Evolutionary conservation across 805 yeast genomes (phyloP), one percentile per base, ranked within the genome.

Genomic region (Nakazawaea siamensis): DNA sequence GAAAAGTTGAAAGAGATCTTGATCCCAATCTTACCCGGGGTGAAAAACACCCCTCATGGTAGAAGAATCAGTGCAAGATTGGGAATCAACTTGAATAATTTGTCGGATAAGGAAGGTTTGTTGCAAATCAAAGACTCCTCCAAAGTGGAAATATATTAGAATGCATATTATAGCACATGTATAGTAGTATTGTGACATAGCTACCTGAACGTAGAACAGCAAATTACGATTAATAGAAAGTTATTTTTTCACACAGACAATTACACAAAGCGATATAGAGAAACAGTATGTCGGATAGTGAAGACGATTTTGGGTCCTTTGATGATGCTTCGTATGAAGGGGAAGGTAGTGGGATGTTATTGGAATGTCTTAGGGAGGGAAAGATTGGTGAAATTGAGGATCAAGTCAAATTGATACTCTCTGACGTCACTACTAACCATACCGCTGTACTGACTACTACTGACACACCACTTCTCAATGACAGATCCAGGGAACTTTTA

Each of bases 41-140:
- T 90, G 40, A 73, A 82, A 54, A 82, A 80, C 48, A 88, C 97
- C 13, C 97, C 97, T 3, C 95, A 90, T 55, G 97, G 97, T n/a
- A 72, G 95, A 54, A 74, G 97, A 51, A 87, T 90, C 41, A 71
- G 83, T 62, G 75, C 84, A 19, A 86, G 85, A 34, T 43, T 58
- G 31, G 40, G 40, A 44, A 57, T 63, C 36, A 68, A 64, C 15
- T 24, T 32, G 18, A 37, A 33, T 24, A 18, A 27, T 9, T 24
- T 31, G 21, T 7, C 10, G 11, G 18, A 13, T 8, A 14, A 27
- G 15, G 18, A 27, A 13, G 18, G 12, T 27, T 12, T 27, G 8
- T 7, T 24, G 27, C 27, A n/a, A 12, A 6, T 12, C 10, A 24
- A 24, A 21, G 24, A 11, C 27, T 12, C 13, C 6, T n/a, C 27